Percentiles rank a stretch among this genome's conserved stretches.
Evolutionary conservation across 257 asterid genomes (phyloP).

Genomic region (Buddleja alternifolia): DNA sequence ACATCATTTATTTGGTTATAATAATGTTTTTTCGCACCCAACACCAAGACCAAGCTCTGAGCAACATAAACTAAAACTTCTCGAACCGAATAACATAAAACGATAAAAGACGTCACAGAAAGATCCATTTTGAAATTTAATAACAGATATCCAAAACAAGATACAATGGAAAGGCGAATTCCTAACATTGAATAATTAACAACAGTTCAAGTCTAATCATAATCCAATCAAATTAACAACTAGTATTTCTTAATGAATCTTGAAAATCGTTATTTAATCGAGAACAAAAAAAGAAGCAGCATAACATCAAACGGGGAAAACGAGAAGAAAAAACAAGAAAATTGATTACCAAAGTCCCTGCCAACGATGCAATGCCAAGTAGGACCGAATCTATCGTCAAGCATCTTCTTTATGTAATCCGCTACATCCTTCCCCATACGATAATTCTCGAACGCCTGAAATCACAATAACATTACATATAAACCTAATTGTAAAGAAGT

Average conservation of each 20-base stretch:
- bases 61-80: neutral
- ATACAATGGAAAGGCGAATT: neutral
- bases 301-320: no score
- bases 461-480: no score
- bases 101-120: neutral
- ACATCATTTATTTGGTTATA: neutral
- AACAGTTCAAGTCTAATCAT: neutral
- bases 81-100: neutral
- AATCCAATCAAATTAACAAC: neutral
- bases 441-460: constrained; percentile 95
- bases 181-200: neutral
- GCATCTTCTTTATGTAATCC: constrained; percentile 89
- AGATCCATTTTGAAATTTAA: neutral
- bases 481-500: no score
- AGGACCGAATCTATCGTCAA: constrained; percentile 89
- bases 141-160: constrained; percentile 5
- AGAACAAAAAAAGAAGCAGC: constrained; percentile 13
- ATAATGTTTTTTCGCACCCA: neutral
- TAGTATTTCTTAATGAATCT: constrained; percentile 3
- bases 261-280: constrained; percentile 6
- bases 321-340: neutral
- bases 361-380: constrained; percentile 99
- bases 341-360: constrained; percentile 82
- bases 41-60: neutral
- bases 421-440: constrained; percentile 96